Base-by-base conservation (phyloP, 371 early-diverging fungal genomes). In the Neoconidiobolus thromboides region DNA sequence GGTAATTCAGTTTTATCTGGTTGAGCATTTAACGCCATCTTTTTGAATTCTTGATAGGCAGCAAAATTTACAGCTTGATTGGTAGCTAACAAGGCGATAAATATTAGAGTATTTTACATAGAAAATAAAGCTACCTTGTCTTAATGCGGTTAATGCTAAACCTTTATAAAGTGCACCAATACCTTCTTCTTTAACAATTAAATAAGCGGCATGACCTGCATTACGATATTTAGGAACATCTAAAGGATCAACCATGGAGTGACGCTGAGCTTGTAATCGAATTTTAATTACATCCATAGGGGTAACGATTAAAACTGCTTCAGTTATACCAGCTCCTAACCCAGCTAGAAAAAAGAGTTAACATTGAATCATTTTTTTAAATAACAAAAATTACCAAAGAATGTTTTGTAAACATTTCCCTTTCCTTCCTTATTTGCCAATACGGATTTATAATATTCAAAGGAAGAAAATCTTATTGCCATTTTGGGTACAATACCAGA, bases 11-110 rank as follows among this genome's bases (percentile, higher is more conserved):
- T 82, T 51, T 84, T 64, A 56, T 75, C 73, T 69, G 91, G 93
- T 10, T 82, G 63, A 6, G 72, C 63, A 56, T 71, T 71, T 51
- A 87, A 67, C 3, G 75, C 75, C 9, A 64, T 63, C 46, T 76
- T 81, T 71, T 95, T 96, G 67, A 94, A 70, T 69, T 86, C 87
- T 62, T 93, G 91, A 76, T 96, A 96, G 43, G 86, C 89, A 9
- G 96, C 96, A 70, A 96, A 96, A 79, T 96, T 96, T 67, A 90
- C 96, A 48, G 96, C 97, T 73, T 96, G 97, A 77, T 96, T 96
- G 61, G 93, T 95, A 14, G 95, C 93, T 84, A 67, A 37, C 41
- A 39, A 44, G 10, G 12, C 58, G 64, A 15, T 9, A 54, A 41
- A n/a, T 2, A 3, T 37, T 9, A 6, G 12, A 14, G 46, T 51